Evolutionary conservation across 176 grass and related monocot species (phyloP).

Genomic region (Carex kokanica): DNA sequence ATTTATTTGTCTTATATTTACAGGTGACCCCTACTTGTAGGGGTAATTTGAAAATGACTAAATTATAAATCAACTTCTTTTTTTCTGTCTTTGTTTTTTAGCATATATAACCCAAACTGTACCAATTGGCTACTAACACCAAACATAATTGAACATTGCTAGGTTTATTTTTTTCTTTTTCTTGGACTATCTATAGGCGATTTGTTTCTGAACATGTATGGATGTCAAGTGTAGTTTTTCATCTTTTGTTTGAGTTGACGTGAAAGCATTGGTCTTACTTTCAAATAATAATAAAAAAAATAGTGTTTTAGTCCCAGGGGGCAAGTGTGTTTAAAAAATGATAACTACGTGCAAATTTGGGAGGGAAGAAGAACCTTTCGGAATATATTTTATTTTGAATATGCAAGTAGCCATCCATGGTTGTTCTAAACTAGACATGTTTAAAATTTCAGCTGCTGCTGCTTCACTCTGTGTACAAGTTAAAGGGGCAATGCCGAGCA

Average conservation of each 20-base stretch:
- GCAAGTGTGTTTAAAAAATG: not conserved
- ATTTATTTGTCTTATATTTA: not conserved
- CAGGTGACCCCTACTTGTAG: not conserved
- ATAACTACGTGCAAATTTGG: not conserved
- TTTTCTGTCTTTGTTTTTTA: not conserved
- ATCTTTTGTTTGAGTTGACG: not conserved
- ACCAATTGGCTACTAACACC: not conserved
- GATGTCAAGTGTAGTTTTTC: not conserved
- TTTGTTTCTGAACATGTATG: not conserved
- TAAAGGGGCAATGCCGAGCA: constrained; percentile 93
- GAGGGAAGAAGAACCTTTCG: not conserved
- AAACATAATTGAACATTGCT: not conserved
- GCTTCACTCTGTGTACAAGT: constrained; percentile 79
- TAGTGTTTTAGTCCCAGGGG: not conserved
- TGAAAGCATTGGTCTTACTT: not conserved
- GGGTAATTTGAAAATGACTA: not conserved
- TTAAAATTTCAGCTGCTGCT: constrained; percentile 67
- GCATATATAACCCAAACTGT: not conserved
- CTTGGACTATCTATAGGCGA: not conserved
- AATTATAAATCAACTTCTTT: not conserved
- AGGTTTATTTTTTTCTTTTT: not conserved
- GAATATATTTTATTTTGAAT: not conserved
- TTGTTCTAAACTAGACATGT: constrained; percentile 1
- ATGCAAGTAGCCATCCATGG: not conserved
- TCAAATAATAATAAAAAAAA: not conserved